Percentiles rank a stretch among this genome's conserved stretches.
phyloP scores from a whole-genome alignment of 164 flowering plant genomes.

The Piper betle region DNA sequence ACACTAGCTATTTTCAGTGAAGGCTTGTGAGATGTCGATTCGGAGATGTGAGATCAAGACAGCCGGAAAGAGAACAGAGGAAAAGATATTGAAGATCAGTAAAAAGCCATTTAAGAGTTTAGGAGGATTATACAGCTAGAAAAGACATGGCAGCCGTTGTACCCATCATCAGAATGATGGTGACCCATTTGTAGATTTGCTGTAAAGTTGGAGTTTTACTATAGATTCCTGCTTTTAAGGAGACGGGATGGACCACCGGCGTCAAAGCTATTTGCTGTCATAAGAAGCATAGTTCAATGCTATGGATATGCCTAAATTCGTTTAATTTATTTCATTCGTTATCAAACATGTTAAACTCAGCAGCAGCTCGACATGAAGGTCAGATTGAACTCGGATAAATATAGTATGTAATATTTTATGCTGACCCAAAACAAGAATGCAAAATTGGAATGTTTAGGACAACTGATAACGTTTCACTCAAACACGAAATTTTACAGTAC shows the following conservation, averaged over 20 bases:
- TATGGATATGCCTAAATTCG: too few species aligned
- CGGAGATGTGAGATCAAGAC: neutral
- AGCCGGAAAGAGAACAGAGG: neutral
- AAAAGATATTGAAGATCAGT: neutral
- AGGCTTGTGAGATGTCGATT: neutral
- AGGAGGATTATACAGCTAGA: neutral
- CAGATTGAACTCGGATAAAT: too few species aligned
- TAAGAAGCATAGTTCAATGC: too few species aligned
- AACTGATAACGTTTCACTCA: too few species aligned
- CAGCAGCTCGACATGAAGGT: too few species aligned
- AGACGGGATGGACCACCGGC: neutral
- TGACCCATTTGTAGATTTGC: neutral
- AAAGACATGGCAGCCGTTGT: neutral
- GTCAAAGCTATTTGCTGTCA: neutral
- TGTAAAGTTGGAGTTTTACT: neutral
- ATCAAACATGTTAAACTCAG: too few species aligned
- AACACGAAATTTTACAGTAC: too few species aligned
- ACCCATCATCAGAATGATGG: neutral
- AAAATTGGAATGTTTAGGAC: too few species aligned
- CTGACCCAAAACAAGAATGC: too few species aligned
- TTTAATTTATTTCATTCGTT: too few species aligned
- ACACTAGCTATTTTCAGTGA: too few species aligned
- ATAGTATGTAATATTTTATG: too few species aligned
- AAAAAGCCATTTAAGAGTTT: neutral
- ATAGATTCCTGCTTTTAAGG: neutral